A percentile compares a stretch with the other conserved stretches of the same genome.
These are phyloP conservation scores for Nothophaeocryptopus gaeumannii DNA, from an alignment of 2,329 filamentous ascomycete species.

Conservation along the genomic window DNA sequence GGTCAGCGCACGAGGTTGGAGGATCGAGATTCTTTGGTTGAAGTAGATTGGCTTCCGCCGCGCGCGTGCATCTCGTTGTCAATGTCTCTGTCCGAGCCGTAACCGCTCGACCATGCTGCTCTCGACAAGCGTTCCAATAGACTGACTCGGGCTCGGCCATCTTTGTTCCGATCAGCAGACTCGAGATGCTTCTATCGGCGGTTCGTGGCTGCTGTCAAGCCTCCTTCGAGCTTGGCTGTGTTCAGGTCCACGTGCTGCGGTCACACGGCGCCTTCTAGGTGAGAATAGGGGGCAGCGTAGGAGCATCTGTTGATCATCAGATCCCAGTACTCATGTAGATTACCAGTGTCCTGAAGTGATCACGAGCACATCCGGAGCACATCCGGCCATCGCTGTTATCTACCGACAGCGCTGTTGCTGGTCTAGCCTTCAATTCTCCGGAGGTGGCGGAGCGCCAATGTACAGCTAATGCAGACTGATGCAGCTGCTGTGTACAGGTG, in stretches of 20 bases:
- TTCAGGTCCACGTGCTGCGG: background rate
- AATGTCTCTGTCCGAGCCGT: slow-evolving; percentile 10
- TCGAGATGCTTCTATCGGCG: background rate
- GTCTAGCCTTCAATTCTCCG: slow-evolving; percentile 14
- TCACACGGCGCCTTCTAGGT: no score
- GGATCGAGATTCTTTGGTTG: slow-evolving; percentile 2
- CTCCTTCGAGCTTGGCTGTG: background rate
- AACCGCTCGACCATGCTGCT: background rate
- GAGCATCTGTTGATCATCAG: no score
- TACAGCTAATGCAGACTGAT: slow-evolving; percentile 7
- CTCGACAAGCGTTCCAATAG: background rate
- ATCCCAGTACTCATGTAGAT: no score
- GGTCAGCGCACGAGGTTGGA: background rate
- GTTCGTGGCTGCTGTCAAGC: background rate
- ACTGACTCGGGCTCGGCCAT: slow-evolving; percentile 10
- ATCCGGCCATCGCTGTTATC: no score
- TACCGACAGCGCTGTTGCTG: background rate
- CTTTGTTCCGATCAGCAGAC: background rate
- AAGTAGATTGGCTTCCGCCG: slow-evolving; percentile 8
- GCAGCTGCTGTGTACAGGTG: slow-evolving; percentile 6
- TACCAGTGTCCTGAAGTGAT: no score
- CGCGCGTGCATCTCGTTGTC: slow-evolving; percentile 4
- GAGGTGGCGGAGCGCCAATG: slow-evolving; percentile 12
- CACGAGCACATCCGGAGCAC: no score
- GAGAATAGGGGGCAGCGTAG: no score